Evolutionary conservation across 108 stramenopile species (phyloP).

Genomic region (Phaeodactylum tricornutum): DNA sequence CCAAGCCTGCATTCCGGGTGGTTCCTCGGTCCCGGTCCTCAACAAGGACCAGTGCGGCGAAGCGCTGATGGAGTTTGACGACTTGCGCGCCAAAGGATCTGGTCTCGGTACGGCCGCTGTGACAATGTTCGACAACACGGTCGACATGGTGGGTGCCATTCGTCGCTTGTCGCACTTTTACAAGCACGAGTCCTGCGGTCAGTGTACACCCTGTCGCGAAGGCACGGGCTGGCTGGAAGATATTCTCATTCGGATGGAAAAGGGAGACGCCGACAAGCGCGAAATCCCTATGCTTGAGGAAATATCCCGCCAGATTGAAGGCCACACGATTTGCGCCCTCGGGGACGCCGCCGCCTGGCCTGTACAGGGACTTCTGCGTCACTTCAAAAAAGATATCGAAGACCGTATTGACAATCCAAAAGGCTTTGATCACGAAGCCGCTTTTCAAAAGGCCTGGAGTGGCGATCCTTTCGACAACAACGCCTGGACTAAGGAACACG

Average conservation of each 20-base stretch:
- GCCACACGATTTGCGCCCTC: constrained; percentile 99
- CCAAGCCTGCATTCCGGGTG: constrained; percentile 99
- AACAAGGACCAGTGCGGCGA: constrained; percentile 94
- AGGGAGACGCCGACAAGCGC: constrained; percentile 96
- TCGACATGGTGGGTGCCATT: constrained; percentile 99
- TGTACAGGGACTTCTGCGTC: constrained; percentile 94
- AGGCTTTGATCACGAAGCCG: constrained; percentile 82
- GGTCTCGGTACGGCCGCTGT: constrained; percentile 99
- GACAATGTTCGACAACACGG: constrained; percentile 98
- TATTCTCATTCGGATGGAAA: constrained; percentile 91
- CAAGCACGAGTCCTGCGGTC: constrained; percentile 99
- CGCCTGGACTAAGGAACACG: constrained; percentile 86
- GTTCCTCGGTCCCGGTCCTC: constrained; percentile 97
- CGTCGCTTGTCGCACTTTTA: constrained; percentile 99
- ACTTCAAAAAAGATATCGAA: constrained; percentile 97
- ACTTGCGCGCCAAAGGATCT: constrained; percentile 86
- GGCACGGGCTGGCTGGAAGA: constrained; percentile 91
- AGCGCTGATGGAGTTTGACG: constrained; percentile 99
- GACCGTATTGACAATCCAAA: constrained; percentile 90
- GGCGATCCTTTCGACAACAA: constrained; percentile 85
- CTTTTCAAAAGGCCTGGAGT: constrained; percentile 95
- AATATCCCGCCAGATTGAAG: constrained; percentile 98
- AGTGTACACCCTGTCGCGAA: constrained; percentile 99
- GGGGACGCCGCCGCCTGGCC: constrained; percentile 99
- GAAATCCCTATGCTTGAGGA: constrained; percentile 99